Conservation (phyloP, 2,329 filamentous ascomycete genomes). For the Trichoderma lentiforme region DNA sequence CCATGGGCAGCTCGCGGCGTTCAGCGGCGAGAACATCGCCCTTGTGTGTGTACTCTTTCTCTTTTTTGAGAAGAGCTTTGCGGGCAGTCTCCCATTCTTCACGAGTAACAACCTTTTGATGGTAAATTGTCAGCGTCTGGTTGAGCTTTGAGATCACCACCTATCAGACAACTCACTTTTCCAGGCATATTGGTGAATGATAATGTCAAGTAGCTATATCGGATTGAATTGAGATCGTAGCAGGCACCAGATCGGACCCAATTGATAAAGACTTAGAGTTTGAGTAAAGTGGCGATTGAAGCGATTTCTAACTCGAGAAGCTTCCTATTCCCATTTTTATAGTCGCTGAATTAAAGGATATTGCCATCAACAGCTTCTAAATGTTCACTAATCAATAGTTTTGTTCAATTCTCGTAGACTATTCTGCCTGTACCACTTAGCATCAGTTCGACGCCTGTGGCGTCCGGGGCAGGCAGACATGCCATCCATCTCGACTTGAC, state of each 20-base stretch:
- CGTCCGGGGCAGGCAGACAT: background rate
- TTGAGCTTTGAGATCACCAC: background rate
- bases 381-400: background rate
- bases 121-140: background rate
- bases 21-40: slow-evolving; percentile 29
- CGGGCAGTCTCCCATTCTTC: slow-evolving; percentile 35
- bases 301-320: background rate
- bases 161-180: background rate
- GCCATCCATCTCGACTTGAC: background rate
- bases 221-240: background rate
- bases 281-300: background rate
- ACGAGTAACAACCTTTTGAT: slow-evolving; percentile 29
- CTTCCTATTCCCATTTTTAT: background rate
- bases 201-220: background rate
- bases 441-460: slow-evolving; percentile 12
- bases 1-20: slow-evolving; percentile 39
- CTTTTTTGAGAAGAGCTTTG: slow-evolving; percentile 34
- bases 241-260: background rate
- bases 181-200: background rate
- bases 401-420: background rate
- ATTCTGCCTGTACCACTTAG: background rate
- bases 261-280: background rate
- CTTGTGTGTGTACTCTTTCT: slow-evolving; percentile 33
- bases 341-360: background rate
- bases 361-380: background rate